Evolutionary conservation across 192 early-diverging fungal species (phyloP).

Genomic region (Dissophora globulifera): DNA sequence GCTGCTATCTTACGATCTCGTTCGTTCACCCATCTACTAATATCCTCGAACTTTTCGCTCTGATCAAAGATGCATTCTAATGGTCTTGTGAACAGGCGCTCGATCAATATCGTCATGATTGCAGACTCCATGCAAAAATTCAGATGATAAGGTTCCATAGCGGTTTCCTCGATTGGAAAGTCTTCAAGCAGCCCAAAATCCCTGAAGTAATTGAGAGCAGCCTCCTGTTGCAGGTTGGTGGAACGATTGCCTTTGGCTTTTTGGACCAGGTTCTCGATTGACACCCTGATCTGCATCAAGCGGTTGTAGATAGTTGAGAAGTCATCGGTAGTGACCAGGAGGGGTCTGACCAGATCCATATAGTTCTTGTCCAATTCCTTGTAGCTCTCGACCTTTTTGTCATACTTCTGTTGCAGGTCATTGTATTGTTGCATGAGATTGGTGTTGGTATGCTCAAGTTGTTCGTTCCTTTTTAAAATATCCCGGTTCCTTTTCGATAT

Average conservation of each 20-base stretch:
- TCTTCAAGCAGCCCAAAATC: constrained; percentile 1
- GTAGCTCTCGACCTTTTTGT: constrained; percentile 13
- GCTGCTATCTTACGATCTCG: constrained; percentile 13
- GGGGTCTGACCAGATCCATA: constrained; percentile 16
- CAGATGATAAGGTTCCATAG: constrained; percentile 9
- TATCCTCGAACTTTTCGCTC: constrained; percentile 3
- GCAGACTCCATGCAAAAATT: constrained; percentile 23
- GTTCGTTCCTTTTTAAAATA: too few species aligned
- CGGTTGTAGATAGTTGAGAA: constrained; percentile 16
- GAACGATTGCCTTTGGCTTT: constrained; percentile 18
- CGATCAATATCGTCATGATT: constrained; percentile 9
- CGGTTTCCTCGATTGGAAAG: not conserved
- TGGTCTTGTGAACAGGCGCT: constrained; percentile 7
- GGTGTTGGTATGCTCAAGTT: not conserved
- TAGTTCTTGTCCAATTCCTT: constrained; percentile 24
- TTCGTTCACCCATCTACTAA: constrained; percentile 5
- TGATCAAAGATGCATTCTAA: constrained; percentile 24
- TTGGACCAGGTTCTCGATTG: constrained; percentile 21
- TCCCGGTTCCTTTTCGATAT: too few species aligned
- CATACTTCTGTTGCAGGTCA: not conserved
- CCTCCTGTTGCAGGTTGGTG: constrained; percentile 14
- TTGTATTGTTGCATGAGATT: not conserved
- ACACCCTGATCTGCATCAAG: constrained; percentile 1
- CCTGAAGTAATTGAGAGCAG: constrained; percentile 17
- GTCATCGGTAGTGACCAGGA: constrained; percentile 15